A percentile compares a stretch with the other conserved stretches of the same genome.
Conservation (phyloP, 345 rosid species). For the Crucihimalaya himalaica region DNA sequence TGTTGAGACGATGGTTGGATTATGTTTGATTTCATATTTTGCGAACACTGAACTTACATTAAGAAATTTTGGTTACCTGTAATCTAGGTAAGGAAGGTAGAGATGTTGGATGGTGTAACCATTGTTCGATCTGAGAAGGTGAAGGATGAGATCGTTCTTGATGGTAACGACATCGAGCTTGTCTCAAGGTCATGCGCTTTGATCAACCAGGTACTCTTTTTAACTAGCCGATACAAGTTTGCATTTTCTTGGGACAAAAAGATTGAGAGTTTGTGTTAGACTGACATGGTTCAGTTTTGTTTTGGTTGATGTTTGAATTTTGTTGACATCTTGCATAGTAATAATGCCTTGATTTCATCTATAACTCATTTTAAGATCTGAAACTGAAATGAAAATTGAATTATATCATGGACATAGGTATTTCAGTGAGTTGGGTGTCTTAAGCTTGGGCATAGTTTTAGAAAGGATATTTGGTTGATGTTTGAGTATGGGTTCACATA, state of each 20-base stretch:
- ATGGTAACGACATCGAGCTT: conserved; percentile 65
- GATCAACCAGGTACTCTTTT: conserved; percentile 53
- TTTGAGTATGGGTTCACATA: background rate
- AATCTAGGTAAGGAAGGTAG: conserved; percentile 61
- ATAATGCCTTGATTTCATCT: no score
- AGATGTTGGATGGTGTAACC: conserved; percentile 60
- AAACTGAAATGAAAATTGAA: background rate
- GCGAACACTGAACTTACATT: background rate
- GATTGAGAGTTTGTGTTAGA: background rate
- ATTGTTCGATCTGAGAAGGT: conserved; percentile 64
- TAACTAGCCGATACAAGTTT: background rate
- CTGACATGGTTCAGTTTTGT: background rate
- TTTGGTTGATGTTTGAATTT: background rate
- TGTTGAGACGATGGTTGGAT: no score
- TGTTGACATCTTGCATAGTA: background rate
- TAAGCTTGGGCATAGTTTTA: background rate
- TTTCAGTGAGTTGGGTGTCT: background rate
- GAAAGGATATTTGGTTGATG: background rate
- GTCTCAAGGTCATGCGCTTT: conserved; percentile 66
- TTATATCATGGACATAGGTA: conserved; percentile 32
- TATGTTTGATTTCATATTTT: background rate
- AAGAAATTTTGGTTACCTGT: background rate
- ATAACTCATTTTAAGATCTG: no score
- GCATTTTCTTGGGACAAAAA: no score
- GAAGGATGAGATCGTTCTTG: conserved; percentile 62